A percentile compares a stretch with the other conserved stretches of the same genome.
Conservation (phyloP, 2,329 filamentous ascomycete species). For the Bipolaris victoriae region DNA sequence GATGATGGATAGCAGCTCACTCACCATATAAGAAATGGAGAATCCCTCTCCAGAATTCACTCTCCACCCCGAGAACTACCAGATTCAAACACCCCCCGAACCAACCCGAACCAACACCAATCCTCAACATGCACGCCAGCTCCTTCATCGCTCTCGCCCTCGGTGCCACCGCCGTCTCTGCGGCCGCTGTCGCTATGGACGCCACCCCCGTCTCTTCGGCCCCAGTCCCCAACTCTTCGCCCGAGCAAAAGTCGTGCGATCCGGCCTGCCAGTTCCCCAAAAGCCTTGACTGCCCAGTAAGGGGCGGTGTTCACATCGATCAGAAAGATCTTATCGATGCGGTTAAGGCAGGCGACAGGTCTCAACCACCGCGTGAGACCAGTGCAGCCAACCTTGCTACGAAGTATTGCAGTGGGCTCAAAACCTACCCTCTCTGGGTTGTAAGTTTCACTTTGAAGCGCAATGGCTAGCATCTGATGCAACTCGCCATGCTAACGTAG, state of each 20-base stretch:
- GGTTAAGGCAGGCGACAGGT: neutral
- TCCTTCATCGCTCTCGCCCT: constrained; percentile 10
- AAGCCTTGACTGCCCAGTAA: neutral
- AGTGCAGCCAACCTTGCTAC: constrained; percentile 2
- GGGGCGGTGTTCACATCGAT: neutral
- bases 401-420: neutral
- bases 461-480: neutral
- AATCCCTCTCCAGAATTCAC: neutral
- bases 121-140: constrained; percentile 9
- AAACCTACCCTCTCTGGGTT: neutral
- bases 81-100: neutral
- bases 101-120: neutral
- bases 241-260: neutral
- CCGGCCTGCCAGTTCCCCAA: neutral
- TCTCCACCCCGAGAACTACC: neutral
- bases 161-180: constrained; percentile 7
- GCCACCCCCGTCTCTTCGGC: too few relatives aligned
- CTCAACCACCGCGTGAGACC: neutral
- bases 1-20: too few relatives aligned
- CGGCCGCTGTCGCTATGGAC: neutral
- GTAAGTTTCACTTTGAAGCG: constrained; percentile 1
- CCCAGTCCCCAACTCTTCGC: too few relatives aligned
- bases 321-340: neutral
- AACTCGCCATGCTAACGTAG: neutral
- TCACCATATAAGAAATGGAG: too few relatives aligned